Percentiles rank a stretch among this genome's conserved stretches.
phyloP scores from a whole-genome alignment of 2,329 filamentous ascomycete genomes.

The Ceratocystis cubensis region DNA sequence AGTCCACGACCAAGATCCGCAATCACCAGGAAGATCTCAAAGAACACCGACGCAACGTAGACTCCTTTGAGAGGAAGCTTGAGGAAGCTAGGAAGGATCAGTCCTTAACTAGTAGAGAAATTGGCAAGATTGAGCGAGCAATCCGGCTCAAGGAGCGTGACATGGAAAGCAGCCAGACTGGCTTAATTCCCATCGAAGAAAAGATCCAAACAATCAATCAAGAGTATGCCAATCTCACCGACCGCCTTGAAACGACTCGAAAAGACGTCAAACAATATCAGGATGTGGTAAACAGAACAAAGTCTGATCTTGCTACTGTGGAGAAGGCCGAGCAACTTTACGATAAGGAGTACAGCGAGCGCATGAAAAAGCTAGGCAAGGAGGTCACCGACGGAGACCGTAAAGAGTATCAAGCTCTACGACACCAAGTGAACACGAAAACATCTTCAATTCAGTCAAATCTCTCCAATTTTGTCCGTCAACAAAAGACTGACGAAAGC shows the following conservation, averaged over 20 bases:
- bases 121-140: conserved; percentile 67
- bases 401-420: conserved; percentile 76
- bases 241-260: conserved; percentile 54
- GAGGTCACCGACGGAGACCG: conserved; percentile 76
- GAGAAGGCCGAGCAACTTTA: conserved; percentile 82
- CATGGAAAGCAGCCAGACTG: conserved; percentile 75
- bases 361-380: conserved; percentile 73
- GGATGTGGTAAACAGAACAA: conserved; percentile 55
- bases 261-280: conserved; percentile 66
- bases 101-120: conserved; percentile 59
- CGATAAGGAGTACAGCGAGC: conserved; percentile 74
- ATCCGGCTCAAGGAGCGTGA: conserved; percentile 79
- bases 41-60: conserved; percentile 77
- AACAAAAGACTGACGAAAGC: conserved; percentile 82
- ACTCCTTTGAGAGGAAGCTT: conserved; percentile 67
- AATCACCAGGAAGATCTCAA: conserved; percentile 91
- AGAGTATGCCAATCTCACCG: conserved; percentile 55
- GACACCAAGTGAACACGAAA: conserved; percentile 71
- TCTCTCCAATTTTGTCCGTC: conserved; percentile 73
- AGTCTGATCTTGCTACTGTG: conserved; percentile 71
- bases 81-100: conserved; percentile 79
- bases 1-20: conserved; percentile 79
- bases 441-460: conserved; percentile 70
- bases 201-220: conserved; percentile 70
- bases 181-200: conserved; percentile 77